Percentiles rank a stretch among this genome's conserved stretches.
Evolutionary conservation across 768 basidiomycete species (phyloP).

Genomic region (Mycena pura): DNA sequence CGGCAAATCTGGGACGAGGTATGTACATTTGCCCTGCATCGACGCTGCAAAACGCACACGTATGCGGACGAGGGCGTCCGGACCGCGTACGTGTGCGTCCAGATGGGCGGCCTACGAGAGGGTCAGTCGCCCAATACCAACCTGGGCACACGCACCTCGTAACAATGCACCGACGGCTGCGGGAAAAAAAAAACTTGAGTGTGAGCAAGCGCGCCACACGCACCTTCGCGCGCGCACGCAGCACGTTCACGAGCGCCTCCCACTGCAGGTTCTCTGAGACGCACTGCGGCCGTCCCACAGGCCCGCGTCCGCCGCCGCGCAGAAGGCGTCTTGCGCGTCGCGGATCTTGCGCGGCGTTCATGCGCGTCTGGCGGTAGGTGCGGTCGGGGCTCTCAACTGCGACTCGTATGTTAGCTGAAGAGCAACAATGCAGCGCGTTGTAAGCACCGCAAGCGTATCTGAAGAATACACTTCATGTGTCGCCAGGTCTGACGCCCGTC

Average conservation of each 20-base stretch:
- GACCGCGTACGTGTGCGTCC: conserved; percentile 68
- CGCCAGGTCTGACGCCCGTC: conserved; percentile 56
- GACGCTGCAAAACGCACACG: conserved; percentile 33
- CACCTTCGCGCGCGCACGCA: conserved; percentile 79
- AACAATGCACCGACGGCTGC: conserved; percentile 52
- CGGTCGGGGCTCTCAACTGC: conserved; percentile 59
- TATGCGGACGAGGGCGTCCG: conserved; percentile 69
- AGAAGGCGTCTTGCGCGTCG: conserved; percentile 69
- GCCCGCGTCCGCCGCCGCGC: conserved; percentile 51
- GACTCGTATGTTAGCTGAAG: neutral
- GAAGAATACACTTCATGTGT: conserved; percentile 71
- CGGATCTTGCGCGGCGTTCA: conserved; percentile 69
- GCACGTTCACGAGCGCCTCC: conserved; percentile 72
- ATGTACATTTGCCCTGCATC: conserved; percentile 59
- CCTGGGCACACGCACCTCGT: conserved; percentile 41
- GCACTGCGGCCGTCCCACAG: conserved; percentile 48
- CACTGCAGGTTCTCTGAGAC: conserved; percentile 72
- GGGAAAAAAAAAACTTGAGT: no score
- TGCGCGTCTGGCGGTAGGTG: conserved; percentile 53
- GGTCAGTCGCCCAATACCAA: neutral
- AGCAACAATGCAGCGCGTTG: conserved; percentile 38
- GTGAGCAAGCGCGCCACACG: no score
- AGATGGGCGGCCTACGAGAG: conserved; percentile 62
- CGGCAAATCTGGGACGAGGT: conserved; percentile 77
- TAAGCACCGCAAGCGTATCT: conserved; percentile 73